Evolutionary conservation across 1,284 basidiomycete genomes (phyloP).

Genomic region (Lignosus rhinocerotis): DNA sequence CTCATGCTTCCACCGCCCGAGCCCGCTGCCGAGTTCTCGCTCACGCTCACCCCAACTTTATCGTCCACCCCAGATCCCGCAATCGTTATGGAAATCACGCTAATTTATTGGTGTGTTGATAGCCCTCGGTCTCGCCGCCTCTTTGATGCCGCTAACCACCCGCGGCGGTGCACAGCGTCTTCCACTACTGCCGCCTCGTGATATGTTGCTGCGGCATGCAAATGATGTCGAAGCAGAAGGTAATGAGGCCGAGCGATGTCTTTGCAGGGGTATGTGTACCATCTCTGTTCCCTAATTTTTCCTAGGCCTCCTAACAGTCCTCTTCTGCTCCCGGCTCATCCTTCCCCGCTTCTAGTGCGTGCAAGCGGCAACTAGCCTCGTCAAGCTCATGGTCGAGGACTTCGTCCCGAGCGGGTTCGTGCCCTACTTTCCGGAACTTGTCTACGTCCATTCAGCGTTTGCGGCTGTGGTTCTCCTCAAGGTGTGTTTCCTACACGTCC

Average conservation of each 20-base stretch:
- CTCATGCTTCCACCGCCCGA: not conserved
- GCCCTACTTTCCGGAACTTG: slow-evolving; percentile 43
- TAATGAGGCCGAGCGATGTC: slow-evolving; percentile 22
- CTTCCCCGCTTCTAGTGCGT: slow-evolving; percentile 29
- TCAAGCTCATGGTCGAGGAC: slow-evolving; percentile 32
- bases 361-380: slow-evolving; percentile 32
- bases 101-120: slow-evolving; percentile 31
- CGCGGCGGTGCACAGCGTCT: slow-evolving; percentile 23
- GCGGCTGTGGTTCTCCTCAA: slow-evolving; percentile 40
- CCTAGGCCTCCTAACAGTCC: not conserved
- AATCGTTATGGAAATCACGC: slow-evolving; percentile 29
- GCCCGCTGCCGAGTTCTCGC: not conserved
- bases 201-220: slow-evolving; percentile 36
- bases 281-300: not conserved
- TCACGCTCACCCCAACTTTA: not conserved
- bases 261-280: slow-evolving; percentile 18
- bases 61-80: slow-evolving; percentile 19
- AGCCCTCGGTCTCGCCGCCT: not conserved
- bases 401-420: slow-evolving; percentile 35
- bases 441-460: slow-evolving; percentile 43
- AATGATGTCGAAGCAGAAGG: slow-evolving; percentile 23
- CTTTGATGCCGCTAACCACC: slow-evolving; percentile 1
- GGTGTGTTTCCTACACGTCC: slow-evolving; percentile 18
- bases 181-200: slow-evolving; percentile 36
- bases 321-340: slow-evolving; percentile 23